A percentile compares a stretch with the other conserved stretches of the same genome.
These are phyloP conservation scores for Amanita molliuscula DNA, from an alignment of 768 basidiomycete species.

Conservation along the genomic window DNA sequence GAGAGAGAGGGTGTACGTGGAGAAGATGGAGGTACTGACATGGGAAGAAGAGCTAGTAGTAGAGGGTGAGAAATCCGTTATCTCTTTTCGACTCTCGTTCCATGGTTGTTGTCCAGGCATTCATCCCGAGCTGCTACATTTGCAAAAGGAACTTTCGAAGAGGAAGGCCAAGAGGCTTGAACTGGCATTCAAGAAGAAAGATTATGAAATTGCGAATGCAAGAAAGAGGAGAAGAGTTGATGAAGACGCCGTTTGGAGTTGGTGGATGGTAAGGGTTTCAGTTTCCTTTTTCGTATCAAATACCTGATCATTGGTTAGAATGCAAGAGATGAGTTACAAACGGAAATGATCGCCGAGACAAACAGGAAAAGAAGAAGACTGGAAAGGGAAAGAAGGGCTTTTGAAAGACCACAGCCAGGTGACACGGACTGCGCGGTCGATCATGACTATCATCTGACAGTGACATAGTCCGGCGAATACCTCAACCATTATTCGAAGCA, in stretches of 20 bases:
- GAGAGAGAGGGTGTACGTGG: constrained; percentile 81
- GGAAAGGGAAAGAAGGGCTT: constrained; percentile 73
- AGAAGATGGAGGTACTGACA: constrained; percentile 86
- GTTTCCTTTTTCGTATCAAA: not conserved
- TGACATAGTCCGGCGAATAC: constrained; percentile 45
- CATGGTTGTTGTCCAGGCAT: constrained; percentile 35
- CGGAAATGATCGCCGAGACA: constrained; percentile 81
- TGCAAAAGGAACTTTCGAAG: constrained; percentile 69
- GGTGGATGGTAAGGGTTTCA: constrained; percentile 66
- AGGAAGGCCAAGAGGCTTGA: constrained; percentile 76
- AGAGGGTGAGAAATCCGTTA: constrained; percentile 43
- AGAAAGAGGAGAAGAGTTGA: constrained; percentile 55
- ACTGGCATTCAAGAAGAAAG: constrained; percentile 65
- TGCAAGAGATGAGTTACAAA: constrained; percentile 70
- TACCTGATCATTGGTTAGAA: constrained; percentile 27
- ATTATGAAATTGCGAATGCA: constrained; percentile 55
- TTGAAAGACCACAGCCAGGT: constrained; percentile 74
- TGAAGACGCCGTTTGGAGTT: constrained; percentile 75
- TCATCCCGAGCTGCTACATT: constrained; percentile 79
- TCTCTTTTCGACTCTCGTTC: constrained; percentile 3
- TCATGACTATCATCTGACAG: not conserved
- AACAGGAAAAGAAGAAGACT: constrained; percentile 78
- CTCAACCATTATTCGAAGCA: constrained; percentile 37
- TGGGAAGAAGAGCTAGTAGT: constrained; percentile 80
- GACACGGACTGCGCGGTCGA: not conserved